phyloP scores from a whole-genome alignment of 2,329 filamentous ascomycete genomes.

The Pseudogymnoascus verrucosus region DNA sequence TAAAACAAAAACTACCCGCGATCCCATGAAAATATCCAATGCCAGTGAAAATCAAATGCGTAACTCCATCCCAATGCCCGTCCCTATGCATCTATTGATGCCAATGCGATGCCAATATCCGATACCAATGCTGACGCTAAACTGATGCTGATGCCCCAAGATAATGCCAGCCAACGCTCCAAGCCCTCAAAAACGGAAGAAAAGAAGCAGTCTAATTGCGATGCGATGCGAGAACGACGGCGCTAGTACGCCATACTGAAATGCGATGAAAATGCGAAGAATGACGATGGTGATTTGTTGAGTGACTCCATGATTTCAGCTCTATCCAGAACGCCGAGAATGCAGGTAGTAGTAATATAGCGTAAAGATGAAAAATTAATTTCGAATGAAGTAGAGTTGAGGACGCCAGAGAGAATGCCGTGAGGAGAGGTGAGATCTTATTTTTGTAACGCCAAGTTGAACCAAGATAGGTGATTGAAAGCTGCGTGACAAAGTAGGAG shows the following conservation, averaged over 20 bases:
- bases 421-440: background rate
- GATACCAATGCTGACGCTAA: background rate
- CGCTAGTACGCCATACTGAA: background rate
- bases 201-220: background rate
- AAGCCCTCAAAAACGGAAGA: background rate
- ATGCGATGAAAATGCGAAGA: background rate
- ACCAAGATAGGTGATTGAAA: background rate
- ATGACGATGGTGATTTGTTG: background rate
- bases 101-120: background rate
- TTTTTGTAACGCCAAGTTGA: background rate
- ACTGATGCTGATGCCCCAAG: background rate
- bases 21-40: background rate
- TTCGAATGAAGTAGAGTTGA: background rate
- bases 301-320: background rate
- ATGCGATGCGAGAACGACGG: background rate
- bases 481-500: background rate
- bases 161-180: background rate
- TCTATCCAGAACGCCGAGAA: background rate
- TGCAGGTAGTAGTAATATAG: background rate
- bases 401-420: background rate
- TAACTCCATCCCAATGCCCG: background rate
- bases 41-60: background rate
- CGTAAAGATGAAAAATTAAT: background rate
- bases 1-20: background rate
- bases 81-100: background rate